Base-by-base conservation (phyloP, 1,284 basidiomycete genomes). In the Cutaneotrichosporon cyanovorans region DNA sequence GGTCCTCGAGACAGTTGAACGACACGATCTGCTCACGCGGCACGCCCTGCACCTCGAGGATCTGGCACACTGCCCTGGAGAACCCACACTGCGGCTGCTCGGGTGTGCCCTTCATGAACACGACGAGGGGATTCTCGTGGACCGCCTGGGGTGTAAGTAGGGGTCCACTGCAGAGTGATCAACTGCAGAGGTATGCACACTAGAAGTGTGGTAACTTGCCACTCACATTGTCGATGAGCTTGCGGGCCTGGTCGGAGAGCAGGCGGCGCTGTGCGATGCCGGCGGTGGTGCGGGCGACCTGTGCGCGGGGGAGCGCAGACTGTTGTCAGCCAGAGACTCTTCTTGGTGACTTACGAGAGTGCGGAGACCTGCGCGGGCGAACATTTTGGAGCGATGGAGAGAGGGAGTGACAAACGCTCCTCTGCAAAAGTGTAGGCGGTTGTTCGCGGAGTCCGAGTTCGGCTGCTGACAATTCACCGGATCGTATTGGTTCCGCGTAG, bases 51-150 rank as follows among this genome's bases (percentile, higher is more conserved):
- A 96, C 77, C 51, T 89, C 86, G 47, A 97, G 77, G 46, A 96
- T 82, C 70, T 97, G 92, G 38, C 88, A 78, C 1, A 87, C 90
- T 1, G 92, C 93, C 40, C 93, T 78, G 19, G 89, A 93, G 78
- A 97, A 98, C 18, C 95, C 84, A 62, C 83, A 85, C 65, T 82
- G 80, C 11, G 83, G 84, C 37, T 73, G 58, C n/a, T 80, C 76
- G 2, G 83, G 83, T 0, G 80, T 82, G 30, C 84, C 89, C 72
- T 95, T 95, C 89, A 95, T 93, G 75, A 95, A 95, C 11, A 95
- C 75, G 15, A 95, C 90, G 5, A 93, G 76, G 0, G 87, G 87
- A 51, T 80, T 80, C 2, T 76, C 69, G 10, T 78, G 73, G 31
- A 91, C 80, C 8, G 85, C 85, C 65, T 80, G 58, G n/a, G n/a